phyloP scores from a whole-genome alignment of 2,329 filamentous ascomycete genomes.

The Colletotrichum limetticola region DNA sequence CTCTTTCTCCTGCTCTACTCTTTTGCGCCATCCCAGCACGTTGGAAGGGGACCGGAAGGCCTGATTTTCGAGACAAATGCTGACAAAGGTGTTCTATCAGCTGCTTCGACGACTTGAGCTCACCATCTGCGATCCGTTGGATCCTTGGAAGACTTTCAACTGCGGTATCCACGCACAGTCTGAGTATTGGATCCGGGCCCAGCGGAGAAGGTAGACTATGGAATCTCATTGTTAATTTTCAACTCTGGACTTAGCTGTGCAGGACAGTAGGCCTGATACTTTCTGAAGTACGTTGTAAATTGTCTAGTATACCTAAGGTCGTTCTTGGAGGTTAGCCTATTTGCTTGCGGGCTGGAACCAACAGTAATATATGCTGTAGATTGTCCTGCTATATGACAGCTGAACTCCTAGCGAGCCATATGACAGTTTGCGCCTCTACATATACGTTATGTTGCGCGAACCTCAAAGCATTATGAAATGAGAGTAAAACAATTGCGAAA shows the following conservation, averaged over 20 bases:
- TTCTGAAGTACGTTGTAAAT: not conserved
- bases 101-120: constrained; percentile 45
- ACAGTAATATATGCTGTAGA: too few relatives aligned
- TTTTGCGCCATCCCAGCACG: too few relatives aligned
- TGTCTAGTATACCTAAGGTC: too few relatives aligned
- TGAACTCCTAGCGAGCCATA: too few relatives aligned
- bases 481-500: too few relatives aligned
- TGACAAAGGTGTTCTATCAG: constrained; percentile 31
- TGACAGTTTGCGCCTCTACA: too few relatives aligned
- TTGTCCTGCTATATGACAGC: too few relatives aligned
- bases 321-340: too few relatives aligned
- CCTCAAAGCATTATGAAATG: too few relatives aligned
- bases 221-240: not conserved
- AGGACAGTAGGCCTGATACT: not conserved
- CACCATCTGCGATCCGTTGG: constrained; percentile 43
- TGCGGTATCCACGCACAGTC: constrained; percentile 45
- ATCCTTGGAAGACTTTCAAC: constrained; percentile 45
- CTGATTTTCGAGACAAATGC: not conserved
- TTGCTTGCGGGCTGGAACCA: too few relatives aligned
- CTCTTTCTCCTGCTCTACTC: not conserved
- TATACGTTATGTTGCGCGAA: too few relatives aligned
- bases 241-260: not conserved
- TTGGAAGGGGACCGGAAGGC: too few relatives aligned
- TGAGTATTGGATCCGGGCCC: constrained; percentile 40
- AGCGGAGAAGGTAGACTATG: not conserved